These are phyloP conservation scores for Lachnellula occidentalis DNA, from an alignment of 2,329 filamentous ascomycete genomes.

Conservation along the genomic window DNA sequence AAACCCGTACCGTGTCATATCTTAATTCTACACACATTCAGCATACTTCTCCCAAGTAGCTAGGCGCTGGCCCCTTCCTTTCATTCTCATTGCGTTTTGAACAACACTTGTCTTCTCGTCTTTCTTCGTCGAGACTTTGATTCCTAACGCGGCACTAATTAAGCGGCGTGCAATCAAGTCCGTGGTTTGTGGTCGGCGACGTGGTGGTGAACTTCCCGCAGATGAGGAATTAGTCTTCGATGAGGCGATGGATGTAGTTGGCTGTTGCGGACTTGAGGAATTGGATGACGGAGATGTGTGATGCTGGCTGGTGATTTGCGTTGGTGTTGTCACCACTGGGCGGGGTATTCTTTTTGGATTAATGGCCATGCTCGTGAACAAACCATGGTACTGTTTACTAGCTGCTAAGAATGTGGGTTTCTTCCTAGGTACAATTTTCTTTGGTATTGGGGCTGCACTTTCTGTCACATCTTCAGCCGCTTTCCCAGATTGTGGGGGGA, in stretches of 20 bases:
- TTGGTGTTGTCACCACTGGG: background rate
- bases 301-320: background rate
- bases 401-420: background rate
- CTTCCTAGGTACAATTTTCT: background rate
- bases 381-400: background rate
- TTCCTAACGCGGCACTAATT: slow-evolving; percentile 5
- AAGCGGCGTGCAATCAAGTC: slow-evolving; percentile 8
- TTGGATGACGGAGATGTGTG: background rate
- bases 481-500: too few relatives aligned
- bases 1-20: background rate
- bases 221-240: too few relatives aligned
- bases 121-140: slow-evolving; percentile 1
- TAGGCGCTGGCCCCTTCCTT: background rate
- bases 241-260: background rate
- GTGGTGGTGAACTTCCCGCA: background rate
- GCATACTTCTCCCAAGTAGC: background rate
- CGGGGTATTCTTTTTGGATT: background rate
- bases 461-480: background rate
- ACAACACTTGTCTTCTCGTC: slow-evolving; percentile 3
- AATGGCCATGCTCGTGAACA: background rate
- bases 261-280: background rate
- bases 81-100: background rate
- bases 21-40: background rate
- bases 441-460: background rate
- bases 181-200: slow-evolving; percentile 5